These are phyloP conservation scores for Xanthoparmelia taractica DNA, from an alignment of 495 filamentous ascomycete genomes.

Conservation along the genomic window DNA sequence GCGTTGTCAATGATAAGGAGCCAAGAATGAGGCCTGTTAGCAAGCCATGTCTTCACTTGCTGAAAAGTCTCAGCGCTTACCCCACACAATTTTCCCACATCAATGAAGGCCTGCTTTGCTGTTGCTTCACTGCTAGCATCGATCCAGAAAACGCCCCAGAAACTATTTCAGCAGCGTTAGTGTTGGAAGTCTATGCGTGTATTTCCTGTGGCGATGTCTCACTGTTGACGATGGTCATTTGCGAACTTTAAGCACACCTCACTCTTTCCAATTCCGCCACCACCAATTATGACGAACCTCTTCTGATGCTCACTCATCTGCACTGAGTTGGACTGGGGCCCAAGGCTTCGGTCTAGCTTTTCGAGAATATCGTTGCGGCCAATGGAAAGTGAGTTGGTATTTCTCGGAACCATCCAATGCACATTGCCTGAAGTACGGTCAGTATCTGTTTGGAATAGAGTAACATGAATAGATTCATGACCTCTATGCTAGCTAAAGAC, in stretches of 20 bases:
- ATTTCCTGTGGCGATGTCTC: conserved; percentile 16
- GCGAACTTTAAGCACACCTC: conserved; percentile 35
- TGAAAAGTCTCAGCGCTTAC: conserved; percentile 20
- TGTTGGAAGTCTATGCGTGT: background rate
- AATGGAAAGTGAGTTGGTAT: background rate
- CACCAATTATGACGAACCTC: conserved; percentile 32
- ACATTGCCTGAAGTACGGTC: background rate
- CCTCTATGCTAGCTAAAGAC: background rate
- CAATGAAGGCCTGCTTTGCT: conserved; percentile 26
- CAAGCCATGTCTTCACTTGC: conserved; percentile 30
- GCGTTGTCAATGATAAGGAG: conserved; percentile 43
- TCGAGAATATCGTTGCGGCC: background rate
- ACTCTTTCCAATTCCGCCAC: conserved; percentile 36
- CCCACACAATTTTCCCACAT: conserved; percentile 22
- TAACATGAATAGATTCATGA: background rate
- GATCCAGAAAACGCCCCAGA: conserved; percentile 42
- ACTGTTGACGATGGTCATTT: conserved; percentile 24
- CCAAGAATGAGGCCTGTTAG: conserved; percentile 31
- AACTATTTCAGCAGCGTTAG: conserved; percentile 24
- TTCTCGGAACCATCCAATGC: background rate
- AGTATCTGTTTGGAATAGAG: background rate
- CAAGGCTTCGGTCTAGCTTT: background rate
- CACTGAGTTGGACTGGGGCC: background rate
- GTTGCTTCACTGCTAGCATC: conserved; percentile 32
- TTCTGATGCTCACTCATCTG: background rate